phyloP scores from a whole-genome alignment of 495 filamentous ascomycete genomes.

The Hypoxylon rickii region DNA sequence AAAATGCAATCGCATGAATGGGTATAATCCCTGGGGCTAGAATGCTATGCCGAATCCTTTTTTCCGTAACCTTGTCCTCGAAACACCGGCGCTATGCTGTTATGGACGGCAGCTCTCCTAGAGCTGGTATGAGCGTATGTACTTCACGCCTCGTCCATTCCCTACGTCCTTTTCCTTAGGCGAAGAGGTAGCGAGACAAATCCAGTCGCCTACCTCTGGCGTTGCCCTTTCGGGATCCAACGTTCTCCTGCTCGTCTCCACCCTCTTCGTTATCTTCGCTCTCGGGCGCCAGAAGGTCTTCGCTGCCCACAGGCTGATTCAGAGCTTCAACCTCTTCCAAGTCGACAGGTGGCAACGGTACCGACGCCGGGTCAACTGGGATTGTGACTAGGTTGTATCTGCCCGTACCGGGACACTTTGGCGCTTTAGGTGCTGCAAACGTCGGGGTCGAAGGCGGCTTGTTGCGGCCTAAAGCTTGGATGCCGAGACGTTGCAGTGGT shows the following conservation, averaged over 20 bases:
- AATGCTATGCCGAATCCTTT: slow-evolving; percentile 5
- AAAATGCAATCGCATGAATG: too few species aligned
- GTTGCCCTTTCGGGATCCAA: slow-evolving; percentile 20
- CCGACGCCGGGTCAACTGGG: slow-evolving; percentile 46
- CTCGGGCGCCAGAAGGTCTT: slow-evolving; percentile 73
- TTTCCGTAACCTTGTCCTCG: background rate
- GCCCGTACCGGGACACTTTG: slow-evolving; percentile 64
- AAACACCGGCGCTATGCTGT: slow-evolving; percentile 32
- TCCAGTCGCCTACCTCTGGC: slow-evolving; percentile 42
- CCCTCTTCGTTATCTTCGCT: slow-evolving; percentile 58
- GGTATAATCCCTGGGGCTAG: background rate
- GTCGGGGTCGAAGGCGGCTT: slow-evolving; percentile 43
- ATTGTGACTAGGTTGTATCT: slow-evolving; percentile 51
- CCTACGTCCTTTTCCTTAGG: slow-evolving; percentile 17
- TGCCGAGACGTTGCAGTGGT: slow-evolving; percentile 53
- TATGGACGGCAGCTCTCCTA: background rate
- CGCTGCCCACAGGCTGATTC: slow-evolving; percentile 63
- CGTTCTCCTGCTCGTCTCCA: slow-evolving; percentile 25
- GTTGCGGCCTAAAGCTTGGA: slow-evolving; percentile 44
- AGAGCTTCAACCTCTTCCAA: slow-evolving; percentile 45
- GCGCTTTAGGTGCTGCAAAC: slow-evolving; percentile 53
- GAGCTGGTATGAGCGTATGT: background rate
- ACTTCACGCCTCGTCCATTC: background rate
- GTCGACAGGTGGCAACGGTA: slow-evolving; percentile 49
- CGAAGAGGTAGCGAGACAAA: slow-evolving; percentile 61